These are phyloP conservation scores for Phytophthora quininea DNA, from an alignment of 352 stramenopile genomes.

Conservation along the genomic window DNA sequence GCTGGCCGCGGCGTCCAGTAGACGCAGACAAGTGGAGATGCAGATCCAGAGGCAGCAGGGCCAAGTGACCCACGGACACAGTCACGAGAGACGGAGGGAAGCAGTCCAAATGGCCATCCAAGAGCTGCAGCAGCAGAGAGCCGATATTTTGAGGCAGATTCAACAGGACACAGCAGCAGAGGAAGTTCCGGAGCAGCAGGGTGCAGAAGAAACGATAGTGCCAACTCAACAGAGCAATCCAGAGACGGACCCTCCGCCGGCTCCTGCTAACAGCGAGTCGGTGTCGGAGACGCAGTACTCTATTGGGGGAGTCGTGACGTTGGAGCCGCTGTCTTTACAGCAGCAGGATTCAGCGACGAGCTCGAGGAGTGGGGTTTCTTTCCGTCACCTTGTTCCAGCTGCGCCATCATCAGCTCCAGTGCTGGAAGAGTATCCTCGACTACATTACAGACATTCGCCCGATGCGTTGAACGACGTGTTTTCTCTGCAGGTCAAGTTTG, in stretches of 20 bases:
- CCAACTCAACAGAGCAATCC: not conserved
- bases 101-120: conserved; percentile 46
- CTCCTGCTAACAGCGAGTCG: not conserved
- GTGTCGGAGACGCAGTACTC: conserved; percentile 47
- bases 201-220: conserved; percentile 1
- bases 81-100: conserved; percentile 8
- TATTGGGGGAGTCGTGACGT: conserved; percentile 64
- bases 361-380: conserved; percentile 13
- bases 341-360: conserved; percentile 7
- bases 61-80: not conserved
- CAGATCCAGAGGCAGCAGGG: conserved; percentile 33
- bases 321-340: conserved; percentile 40
- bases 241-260: not conserved
- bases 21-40: conserved; percentile 39
- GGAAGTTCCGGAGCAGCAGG: not conserved
- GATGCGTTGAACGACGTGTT: conserved; percentile 70
- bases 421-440: conserved; percentile 13
- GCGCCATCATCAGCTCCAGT: not conserved
- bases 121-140: conserved; percentile 49
- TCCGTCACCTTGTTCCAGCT: conserved; percentile 8
- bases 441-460: conserved; percentile 21
- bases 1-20: conserved; percentile 37
- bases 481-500: conserved; percentile 68
- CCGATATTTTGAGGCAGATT: conserved; percentile 53
- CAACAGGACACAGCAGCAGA: conserved; percentile 34